These are phyloP conservation scores for Sphagnum fallax DNA, from an alignment of 228 moss, liverwort and hornwort genomes.

Conservation along the genomic window DNA sequence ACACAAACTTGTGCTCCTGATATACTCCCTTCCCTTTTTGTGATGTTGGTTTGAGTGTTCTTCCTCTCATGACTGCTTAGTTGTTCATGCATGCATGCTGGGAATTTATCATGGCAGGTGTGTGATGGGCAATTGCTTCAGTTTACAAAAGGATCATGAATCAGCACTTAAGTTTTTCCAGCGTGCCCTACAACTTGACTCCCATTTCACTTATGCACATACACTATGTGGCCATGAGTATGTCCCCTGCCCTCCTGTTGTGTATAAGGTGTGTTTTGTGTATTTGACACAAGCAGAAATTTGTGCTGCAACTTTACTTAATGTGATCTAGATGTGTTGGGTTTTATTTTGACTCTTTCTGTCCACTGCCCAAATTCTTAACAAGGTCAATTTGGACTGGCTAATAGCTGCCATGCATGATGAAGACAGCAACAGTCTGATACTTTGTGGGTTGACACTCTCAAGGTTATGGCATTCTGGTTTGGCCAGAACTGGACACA, in stretches of 20 bases:
- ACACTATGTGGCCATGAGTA: slow-evolving; percentile 99
- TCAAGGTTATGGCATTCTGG: no score
- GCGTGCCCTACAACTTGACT: slow-evolving; percentile 81
- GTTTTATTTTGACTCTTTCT: no score
- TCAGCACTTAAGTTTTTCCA: slow-evolving; percentile 96
- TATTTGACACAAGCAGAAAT: no score
- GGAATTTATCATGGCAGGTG: slow-evolving; percentile 41
- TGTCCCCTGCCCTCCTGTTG: slow-evolving; percentile 2
- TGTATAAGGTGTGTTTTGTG: not conserved
- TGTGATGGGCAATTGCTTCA: slow-evolving; percentile 99
- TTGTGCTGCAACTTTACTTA: no score
- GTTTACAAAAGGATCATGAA: slow-evolving; percentile 97
- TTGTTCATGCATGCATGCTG: slow-evolving; percentile 32
- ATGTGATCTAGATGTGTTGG: no score
- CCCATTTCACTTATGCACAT: slow-evolving; percentile 87
- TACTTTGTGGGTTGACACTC: no score
- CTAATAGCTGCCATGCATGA: no score
- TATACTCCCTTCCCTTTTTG: not conserved
- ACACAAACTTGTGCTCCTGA: no score
- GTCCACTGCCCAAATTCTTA: no score
- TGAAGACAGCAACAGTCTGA: no score
- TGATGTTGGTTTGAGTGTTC: not conserved
- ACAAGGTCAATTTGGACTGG: no score
- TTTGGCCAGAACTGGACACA: no score
- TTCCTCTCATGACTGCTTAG: not conserved